These are phyloP conservation scores for Linderniella brevidens DNA, from an alignment of 257 asterid genomes.

Conservation along the genomic window DNA sequence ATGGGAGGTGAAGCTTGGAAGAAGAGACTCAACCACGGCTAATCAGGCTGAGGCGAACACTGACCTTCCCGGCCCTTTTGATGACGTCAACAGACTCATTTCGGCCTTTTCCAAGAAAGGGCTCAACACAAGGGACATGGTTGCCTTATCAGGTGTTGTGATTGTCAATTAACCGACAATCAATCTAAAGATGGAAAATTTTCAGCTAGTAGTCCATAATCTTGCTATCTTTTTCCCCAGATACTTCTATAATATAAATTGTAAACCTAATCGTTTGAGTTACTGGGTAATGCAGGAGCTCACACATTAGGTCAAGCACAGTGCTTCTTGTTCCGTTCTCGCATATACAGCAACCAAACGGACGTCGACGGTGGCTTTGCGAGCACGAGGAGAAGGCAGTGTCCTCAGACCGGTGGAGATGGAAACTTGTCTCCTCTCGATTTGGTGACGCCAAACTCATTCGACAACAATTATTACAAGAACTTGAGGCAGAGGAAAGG, in stretches of 20 bases:
- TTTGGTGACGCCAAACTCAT: conserved; percentile 27
- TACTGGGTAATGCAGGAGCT: conserved; percentile 10
- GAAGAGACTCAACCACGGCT: conserved; percentile 35
- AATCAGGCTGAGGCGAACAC: conserved; percentile 14
- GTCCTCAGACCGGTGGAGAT: conserved; percentile 26
- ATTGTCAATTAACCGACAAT: too few relatives aligned
- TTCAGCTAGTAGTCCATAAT: too few relatives aligned
- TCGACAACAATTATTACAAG: conserved; percentile 25
- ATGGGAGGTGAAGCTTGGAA: conserved; percentile 30
- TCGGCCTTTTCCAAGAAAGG: conserved; percentile 15
- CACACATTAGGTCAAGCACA: conserved; percentile 28
- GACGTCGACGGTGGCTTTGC: conserved; percentile 26
- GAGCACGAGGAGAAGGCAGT: conserved; percentile 12
- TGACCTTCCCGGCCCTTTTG: conserved; percentile 20
- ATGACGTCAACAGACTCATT: conserved; percentile 12
- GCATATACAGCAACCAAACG: conserved; percentile 28
- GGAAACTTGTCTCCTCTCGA: conserved; percentile 25
- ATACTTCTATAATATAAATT: too few relatives aligned
- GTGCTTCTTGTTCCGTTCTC: conserved; percentile 18
- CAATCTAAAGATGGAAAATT: too few relatives aligned
- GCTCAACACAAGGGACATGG: conserved; percentile 25
- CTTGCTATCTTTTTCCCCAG: too few relatives aligned
- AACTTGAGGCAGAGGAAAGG: conserved; percentile 21
- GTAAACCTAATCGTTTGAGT: not conserved
- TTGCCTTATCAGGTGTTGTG: conserved; percentile 41